Percentiles rank a stretch among this genome's conserved stretches.
Evolutionary conservation across 2,329 filamentous ascomycete species (phyloP).

Genomic region (Fusarium praegraminearum): DNA sequence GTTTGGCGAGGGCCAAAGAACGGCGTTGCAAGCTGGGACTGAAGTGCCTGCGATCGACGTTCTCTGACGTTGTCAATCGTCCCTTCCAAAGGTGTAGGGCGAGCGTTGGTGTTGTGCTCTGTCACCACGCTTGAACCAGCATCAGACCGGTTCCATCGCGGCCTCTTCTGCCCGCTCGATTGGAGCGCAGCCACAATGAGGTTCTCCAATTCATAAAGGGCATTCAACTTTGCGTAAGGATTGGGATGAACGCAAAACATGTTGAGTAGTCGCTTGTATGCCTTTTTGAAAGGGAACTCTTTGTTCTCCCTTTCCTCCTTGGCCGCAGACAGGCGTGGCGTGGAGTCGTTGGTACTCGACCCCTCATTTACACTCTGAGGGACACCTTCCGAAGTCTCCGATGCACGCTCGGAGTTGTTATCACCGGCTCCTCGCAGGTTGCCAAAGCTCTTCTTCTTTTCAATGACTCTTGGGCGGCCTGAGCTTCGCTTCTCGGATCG

Average conservation of each 20-base stretch:
- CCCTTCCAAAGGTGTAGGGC: constrained; percentile 68
- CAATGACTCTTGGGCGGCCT: constrained; percentile 64
- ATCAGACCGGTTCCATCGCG: constrained; percentile 54
- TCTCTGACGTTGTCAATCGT: constrained; percentile 78
- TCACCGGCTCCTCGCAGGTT: constrained; percentile 69
- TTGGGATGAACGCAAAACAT: constrained; percentile 93
- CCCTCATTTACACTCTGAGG: constrained; percentile 58
- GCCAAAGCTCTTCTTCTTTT: constrained; percentile 76
- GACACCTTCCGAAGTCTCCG: constrained; percentile 55
- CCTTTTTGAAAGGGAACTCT: constrained; percentile 83
- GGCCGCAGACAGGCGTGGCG: constrained; percentile 36
- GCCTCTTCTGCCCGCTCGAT: constrained; percentile 51
- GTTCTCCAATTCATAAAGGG: constrained; percentile 84
- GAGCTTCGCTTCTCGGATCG: constrained; percentile 56
- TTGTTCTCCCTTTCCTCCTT: constrained; percentile 48
- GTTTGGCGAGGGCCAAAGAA: constrained; percentile 58
- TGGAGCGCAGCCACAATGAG: constrained; percentile 80
- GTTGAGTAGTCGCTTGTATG: constrained; percentile 82
- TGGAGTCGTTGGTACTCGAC: constrained; percentile 48
- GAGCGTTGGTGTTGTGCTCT: constrained; percentile 51
- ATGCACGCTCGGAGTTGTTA: constrained; percentile 50
- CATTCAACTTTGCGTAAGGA: constrained; percentile 85
- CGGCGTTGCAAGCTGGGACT: constrained; percentile 47
- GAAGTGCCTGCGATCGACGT: constrained; percentile 67
- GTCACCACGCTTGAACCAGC: constrained; percentile 51